A percentile compares a stretch with the other conserved stretches of the same genome.
Conservation (phyloP, 345 rosid species). For the Euclidium syriacum region DNA sequence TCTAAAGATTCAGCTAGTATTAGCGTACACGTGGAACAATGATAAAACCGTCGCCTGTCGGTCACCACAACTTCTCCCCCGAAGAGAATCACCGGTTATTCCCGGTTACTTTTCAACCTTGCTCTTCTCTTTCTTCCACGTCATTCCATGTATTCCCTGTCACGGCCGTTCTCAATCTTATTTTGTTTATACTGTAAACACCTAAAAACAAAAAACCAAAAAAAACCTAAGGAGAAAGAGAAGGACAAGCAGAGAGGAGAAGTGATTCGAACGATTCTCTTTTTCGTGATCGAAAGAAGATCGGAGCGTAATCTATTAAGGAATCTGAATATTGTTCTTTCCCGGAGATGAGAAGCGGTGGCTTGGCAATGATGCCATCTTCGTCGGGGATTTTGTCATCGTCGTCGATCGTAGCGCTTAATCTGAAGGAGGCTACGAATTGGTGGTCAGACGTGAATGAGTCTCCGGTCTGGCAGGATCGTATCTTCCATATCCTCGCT, state of each 20-base stretch:
- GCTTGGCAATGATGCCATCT: constrained; percentile 16
- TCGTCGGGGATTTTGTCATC: constrained; percentile 11
- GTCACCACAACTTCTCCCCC: not conserved
- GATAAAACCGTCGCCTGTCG: not conserved
- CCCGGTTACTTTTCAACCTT: constrained; percentile 1
- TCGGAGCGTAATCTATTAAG: not conserved
- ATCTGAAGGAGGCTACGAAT: constrained; percentile 22
- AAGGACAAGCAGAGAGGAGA: constrained; percentile 19
- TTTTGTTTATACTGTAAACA: constrained; percentile 14
- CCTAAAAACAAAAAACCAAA: not conserved
- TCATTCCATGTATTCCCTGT: constrained; percentile 14
- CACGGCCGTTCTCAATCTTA: constrained; percentile 6
- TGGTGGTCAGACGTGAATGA: constrained; percentile 56
- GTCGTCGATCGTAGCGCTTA: constrained; percentile 11
- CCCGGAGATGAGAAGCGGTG: constrained; percentile 14
- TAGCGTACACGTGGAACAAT: not conserved
- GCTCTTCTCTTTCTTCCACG: constrained; percentile 7
- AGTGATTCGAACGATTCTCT: constrained; percentile 26
- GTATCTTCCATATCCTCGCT: constrained; percentile 42
- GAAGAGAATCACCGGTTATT: constrained; percentile 3
- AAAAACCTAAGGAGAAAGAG: not conserved
- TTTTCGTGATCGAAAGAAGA: not conserved
- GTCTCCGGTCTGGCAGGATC: constrained; percentile 51
- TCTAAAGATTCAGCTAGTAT: no score
- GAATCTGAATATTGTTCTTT: constrained; percentile 5